Evolutionary conservation across 768 basidiomycete species (phyloP), one percentile per base, ranked within the genome.

Genomic region (Leccinum fibrillosum): DNA sequence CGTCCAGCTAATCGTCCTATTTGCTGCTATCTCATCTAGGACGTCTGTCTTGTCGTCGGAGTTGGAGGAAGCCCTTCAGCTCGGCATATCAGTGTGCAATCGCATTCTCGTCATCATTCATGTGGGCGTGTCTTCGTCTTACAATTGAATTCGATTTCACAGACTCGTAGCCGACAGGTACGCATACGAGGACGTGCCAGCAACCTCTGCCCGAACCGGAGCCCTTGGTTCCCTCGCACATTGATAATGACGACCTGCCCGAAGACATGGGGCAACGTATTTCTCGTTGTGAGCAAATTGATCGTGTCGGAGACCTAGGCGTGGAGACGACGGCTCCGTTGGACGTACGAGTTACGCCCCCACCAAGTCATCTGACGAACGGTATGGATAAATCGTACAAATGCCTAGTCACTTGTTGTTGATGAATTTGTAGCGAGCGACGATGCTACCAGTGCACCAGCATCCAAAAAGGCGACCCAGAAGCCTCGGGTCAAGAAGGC

Each of bases 21-120:
- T 92, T 44, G 75, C 78, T 23, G 88, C 84, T 12, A 79, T 89
- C 39, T 73, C 80, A 47, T 86, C 87, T 3, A 80, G 90, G 56
- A 70, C 89, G 67, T 74, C 73, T 25, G 65, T 69, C 4, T 66
- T 88, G 30, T 67, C 78, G 23, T 64, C 69, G 37, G 83, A 85
- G 59, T 60, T 87, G 2, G 63, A 68, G 2, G 76, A 79, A 9
- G 70, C 70, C 42, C 63, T 83, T 5, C 64, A 71, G n/a, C 63
- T 63, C 12, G 54, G 69, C 5, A 65, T 64, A 53, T 63, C 54
- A 8, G 65, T 72, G 4, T 68, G 74, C 47, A 62, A 60, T 26
- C 63, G 69, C 35, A 63, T 77, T 21, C 52, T 75, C 34, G 45
- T 55, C 11, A 50, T 74, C 15, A 51, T 77, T 28, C 63, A 71